Base-by-base conservation (phyloP, 73 alveolate species). In the Stentor coeruleus region DNA sequence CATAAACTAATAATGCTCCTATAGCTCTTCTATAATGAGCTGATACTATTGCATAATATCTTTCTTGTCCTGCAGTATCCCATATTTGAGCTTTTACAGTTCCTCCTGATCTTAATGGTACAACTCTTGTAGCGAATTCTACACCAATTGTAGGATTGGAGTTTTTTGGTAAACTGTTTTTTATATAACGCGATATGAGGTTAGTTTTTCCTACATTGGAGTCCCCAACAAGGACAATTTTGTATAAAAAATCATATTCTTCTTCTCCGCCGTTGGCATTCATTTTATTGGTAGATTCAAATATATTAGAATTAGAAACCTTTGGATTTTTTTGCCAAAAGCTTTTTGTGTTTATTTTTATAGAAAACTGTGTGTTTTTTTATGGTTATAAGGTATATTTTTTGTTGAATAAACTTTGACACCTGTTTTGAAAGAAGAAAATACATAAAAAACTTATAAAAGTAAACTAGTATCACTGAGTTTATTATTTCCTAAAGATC, bases 121-220 rank as follows among this genome's bases (percentile, higher is more conserved):
- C 93, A 85, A 92, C 91, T 86, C 92, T 94, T 30, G 98, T 93
- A 38, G 98, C 99, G 85, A 96, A 96, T 87, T 96, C 99, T 11
- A 96, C 95, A 14, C 98, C 99, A 49, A 96, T 96, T 37, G 99
- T 96, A 3, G 98, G 96, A 3, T 90, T 93, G 38, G 96, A 91
- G 77, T 93, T 92, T 39, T 90, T 90, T 15, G 99, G 99, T 40
- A 94, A 79, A 30, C 86, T 81, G 0, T 98, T 98, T 87, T 96
- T 96, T 36, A 93, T 96, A 84, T 96, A 96, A 83, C 95, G 88
- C n/a, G 89, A 59, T 37, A 88, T 74, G 31, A 88, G 60, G 74
- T 88, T 93, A 30, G 96, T 84, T 81, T 93, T 93, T 33, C 98
- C 98, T 15, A 90, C 98, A 37, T 93, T 92, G 3, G 96, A 86